Evolutionary conservation across 805 yeast species (phyloP).

Genomic region (Kodamaea jinghongensis): DNA sequence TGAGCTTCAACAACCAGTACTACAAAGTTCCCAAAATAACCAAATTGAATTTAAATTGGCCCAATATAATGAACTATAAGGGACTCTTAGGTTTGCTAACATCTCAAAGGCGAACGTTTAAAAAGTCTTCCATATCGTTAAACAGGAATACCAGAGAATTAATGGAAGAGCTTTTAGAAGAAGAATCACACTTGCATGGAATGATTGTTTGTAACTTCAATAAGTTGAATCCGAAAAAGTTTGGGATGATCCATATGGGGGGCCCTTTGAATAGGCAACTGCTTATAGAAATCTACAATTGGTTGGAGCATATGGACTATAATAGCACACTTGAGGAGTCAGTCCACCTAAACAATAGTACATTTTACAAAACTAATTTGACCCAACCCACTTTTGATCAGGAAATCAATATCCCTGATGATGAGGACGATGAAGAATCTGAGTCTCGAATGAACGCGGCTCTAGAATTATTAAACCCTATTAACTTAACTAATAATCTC

Average conservation of each 20-base stretch:
- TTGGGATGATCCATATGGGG: conserved; percentile 28
- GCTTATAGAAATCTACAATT: conserved; percentile 26
- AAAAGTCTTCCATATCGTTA: conserved; percentile 24
- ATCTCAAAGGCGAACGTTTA: conserved; percentile 15
- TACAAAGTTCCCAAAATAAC: conserved; percentile 16
- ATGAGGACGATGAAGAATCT: neutral
- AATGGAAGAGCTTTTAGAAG: conserved; percentile 3
- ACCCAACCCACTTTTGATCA: conserved; percentile 12
- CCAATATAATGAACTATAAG: conserved; percentile 30
- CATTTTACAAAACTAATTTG: conserved; percentile 7
- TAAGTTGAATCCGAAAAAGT: conserved; percentile 25
- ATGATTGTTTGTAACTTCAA: conserved; percentile 28
- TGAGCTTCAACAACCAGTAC: conserved; percentile 22
- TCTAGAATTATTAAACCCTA: conserved; percentile 17
- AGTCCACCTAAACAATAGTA: neutral
- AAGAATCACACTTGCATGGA: conserved; percentile 19
- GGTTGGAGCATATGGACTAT: conserved; percentile 22
- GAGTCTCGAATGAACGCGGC: conserved; percentile 4
- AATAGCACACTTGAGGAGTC: conserved; percentile 1
- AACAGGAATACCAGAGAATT: neutral
- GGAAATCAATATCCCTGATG: neutral
- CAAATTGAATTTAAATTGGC: conserved; percentile 29
- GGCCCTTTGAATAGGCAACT: conserved; percentile 10
- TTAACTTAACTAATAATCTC: conserved; percentile 32
- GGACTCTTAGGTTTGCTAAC: conserved; percentile 37